Conservation (phyloP, 805 yeast species). For the Hanseniaspora jakobsenii region DNA sequence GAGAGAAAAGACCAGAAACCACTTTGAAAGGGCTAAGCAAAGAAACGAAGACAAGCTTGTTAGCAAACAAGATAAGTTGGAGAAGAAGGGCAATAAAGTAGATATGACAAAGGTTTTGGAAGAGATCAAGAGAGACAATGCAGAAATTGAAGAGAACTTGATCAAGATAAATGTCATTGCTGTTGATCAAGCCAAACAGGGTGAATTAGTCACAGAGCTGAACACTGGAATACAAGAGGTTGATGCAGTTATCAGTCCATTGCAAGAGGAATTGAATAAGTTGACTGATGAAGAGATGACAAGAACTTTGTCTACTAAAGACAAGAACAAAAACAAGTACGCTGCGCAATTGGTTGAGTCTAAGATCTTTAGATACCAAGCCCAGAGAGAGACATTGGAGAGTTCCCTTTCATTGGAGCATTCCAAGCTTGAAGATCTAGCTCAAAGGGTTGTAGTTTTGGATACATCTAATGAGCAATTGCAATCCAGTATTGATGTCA, state of each 20-base stretch:
- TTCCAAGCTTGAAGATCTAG: constrained; percentile 30
- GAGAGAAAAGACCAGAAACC: constrained; percentile 36
- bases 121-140: constrained; percentile 24
- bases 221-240: constrained; percentile 25
- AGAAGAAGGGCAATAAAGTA: constrained; percentile 5
- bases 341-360: constrained; percentile 27
- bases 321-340: constrained; percentile 26
- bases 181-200: constrained; percentile 31
- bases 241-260: constrained; percentile 24
- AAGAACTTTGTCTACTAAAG: constrained; percentile 22
- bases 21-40: constrained; percentile 30
- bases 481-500: constrained; percentile 28
- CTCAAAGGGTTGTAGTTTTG: constrained; percentile 30
- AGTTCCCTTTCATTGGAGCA: constrained; percentile 28
- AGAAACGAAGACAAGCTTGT: constrained; percentile 24
- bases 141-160: constrained; percentile 30
- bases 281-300: constrained; percentile 20
- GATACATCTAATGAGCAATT: constrained; percentile 30
- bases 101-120: constrained; percentile 8
- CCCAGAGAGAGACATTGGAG: constrained; percentile 29
- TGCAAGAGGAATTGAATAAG: neutral
- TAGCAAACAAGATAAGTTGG: constrained; percentile 21
- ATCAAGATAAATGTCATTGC: constrained; percentile 30
- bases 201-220: constrained; percentile 29
- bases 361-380: constrained; percentile 22